Evolutionary conservation across 1,284 basidiomycete genomes (phyloP), one percentile per base, ranked within the genome.

Genomic region (Moesziomyces aphidis): DNA sequence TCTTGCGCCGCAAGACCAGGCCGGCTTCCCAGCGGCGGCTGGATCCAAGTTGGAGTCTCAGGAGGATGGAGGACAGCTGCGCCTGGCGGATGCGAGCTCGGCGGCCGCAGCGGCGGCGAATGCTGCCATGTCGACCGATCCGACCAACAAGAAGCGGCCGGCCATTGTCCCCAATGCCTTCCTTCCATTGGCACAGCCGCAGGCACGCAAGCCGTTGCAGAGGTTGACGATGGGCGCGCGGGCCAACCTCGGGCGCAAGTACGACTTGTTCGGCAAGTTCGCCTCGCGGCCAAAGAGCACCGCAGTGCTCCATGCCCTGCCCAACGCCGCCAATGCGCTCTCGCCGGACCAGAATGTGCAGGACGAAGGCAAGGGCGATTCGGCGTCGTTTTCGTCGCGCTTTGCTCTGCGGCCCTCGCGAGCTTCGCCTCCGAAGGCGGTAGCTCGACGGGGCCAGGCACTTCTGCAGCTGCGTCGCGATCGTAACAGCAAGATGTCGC

Each of bases 241-340:
- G 15, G 52, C 55, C 17, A 66, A 58, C 26, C 51, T 75, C 7
- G 54, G 50, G 5, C 63, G 61, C 50, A 76, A 76, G 44, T 76
- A 77, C 28, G 72, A 73, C 23, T 24, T 63, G 47, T 46, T 70
- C 4, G 75, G 75, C 53, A 73, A 72, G 26, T 77, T 77, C 22
- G 66, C 54, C 3, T 64, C 61, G 23, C 52, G 50, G 26, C 71
- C 69, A 15, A 68, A 65, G 47, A 55, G 45, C n/a, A n/a, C 45
- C 11, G 50, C 58, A 19, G 36, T 53, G 2, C 45, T 49, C 42
- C 26, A 57, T 3, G 45, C 60, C 36, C 46, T 45, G 15, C 22
- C 43, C 19, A 42, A 19, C n/a, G 39, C 19, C 19, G 39, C 23
- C 44, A 66, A 44, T 17, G 54, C 50, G 2, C 1, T 56, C 19